These are phyloP conservation scores for Aspergillus cavernicola DNA, from an alignment of 495 filamentous ascomycete species.

Conservation along the genomic window DNA sequence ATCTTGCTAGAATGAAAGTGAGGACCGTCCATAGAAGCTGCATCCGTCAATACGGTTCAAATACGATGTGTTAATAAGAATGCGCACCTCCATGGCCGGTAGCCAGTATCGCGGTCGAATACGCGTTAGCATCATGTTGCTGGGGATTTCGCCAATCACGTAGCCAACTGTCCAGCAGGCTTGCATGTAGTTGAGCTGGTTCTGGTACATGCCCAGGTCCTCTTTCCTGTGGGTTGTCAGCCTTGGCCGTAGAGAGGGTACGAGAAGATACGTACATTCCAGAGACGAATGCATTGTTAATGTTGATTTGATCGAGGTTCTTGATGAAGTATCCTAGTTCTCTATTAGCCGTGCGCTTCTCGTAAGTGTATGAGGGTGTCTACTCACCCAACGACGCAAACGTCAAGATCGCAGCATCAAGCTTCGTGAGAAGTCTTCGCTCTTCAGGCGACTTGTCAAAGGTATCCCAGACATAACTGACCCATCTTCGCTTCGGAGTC, in stretches of 20 bases:
- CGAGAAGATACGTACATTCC: conserved; percentile 30
- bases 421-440: conserved; percentile 56
- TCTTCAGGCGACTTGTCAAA: conserved; percentile 60
- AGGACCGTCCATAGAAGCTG: conserved; percentile 54
- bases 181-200: conserved; percentile 49
- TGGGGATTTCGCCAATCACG: conserved; percentile 59
- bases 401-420: conserved; percentile 53
- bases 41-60: neutral
- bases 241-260: neutral
- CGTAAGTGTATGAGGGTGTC: neutral
- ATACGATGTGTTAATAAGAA: neutral
- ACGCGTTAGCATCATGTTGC: conserved; percentile 53
- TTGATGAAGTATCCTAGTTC: conserved; percentile 56
- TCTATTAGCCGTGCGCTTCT: neutral
- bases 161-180: conserved; percentile 62
- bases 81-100: conserved; percentile 40
- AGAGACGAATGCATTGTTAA: conserved; percentile 53
- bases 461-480: conserved; percentile 55
- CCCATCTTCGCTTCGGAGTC: conserved; percentile 23
- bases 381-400: conserved; percentile 48
- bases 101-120: conserved; percentile 58
- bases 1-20: conserved; percentile 47
- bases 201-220: conserved; percentile 53
- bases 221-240: conserved; percentile 52
- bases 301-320: conserved; percentile 54